phyloP scores from a whole-genome alignment of 495 filamentous ascomycete genomes.

The Aspergillus kassunensis region DNA sequence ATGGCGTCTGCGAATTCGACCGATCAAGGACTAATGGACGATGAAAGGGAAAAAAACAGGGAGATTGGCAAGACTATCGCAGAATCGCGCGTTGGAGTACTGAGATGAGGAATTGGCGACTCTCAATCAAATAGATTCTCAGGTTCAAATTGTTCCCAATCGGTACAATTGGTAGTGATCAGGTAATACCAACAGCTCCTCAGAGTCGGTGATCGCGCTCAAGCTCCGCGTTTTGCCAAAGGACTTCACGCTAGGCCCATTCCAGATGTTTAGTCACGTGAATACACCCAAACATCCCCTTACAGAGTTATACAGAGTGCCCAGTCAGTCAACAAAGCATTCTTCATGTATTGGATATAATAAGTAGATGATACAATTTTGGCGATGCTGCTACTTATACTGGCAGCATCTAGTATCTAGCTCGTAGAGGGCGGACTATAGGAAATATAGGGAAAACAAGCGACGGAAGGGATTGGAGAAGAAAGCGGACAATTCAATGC shows the following conservation, averaged over 20 bases:
- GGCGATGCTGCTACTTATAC: too few species aligned
- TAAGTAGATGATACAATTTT: too few species aligned
- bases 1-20: slow-evolving; percentile 14
- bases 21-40: background rate
- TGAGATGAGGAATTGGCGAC: background rate
- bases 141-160: background rate
- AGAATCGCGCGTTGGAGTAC: background rate
- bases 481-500: slow-evolving; percentile 13
- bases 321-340: too few species aligned
- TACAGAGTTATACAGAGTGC: too few species aligned
- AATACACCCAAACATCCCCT: background rate
- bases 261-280: slow-evolving; percentile 23
- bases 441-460: slow-evolving; percentile 1
- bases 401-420: too few species aligned
- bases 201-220: slow-evolving; percentile 21
- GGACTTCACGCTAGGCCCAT: slow-evolving; percentile 26
- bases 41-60: slow-evolving; percentile 1
- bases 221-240: slow-evolving; percentile 35
- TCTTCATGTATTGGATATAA: too few species aligned
- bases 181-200: slow-evolving; percentile 12
- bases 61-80: background rate
- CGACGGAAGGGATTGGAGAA: slow-evolving; percentile 21
- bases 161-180: too few species aligned
- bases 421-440: slow-evolving; percentile 3
- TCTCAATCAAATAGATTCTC: background rate